A percentile compares a stretch with the other conserved stretches of the same genome.
These are phyloP conservation scores for Candida maris DNA, from an alignment of 805 yeast genomes.

Conservation along the genomic window DNA sequence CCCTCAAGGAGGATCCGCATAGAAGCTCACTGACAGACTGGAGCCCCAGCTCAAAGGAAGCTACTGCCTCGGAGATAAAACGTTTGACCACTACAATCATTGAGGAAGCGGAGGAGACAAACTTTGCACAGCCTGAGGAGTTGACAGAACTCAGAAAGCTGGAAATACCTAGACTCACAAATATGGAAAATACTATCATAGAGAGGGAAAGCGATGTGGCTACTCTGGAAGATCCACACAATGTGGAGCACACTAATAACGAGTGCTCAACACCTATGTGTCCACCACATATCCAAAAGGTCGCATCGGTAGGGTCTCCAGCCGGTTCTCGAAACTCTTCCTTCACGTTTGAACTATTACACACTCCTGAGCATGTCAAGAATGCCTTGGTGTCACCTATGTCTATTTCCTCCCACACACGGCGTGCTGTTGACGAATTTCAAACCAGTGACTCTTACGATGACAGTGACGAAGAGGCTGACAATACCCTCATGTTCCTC, in stretches of 20 bases:
- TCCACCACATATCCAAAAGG: conserved; percentile 19
- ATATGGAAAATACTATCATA: neutral
- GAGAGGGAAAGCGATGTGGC: neutral
- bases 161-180: neutral
- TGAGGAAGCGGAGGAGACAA: conserved; percentile 1
- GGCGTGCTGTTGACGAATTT: neutral
- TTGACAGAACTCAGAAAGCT: conserved; percentile 1
- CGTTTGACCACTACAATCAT: neutral
- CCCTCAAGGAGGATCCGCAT: neutral
- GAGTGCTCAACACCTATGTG: conserved; percentile 1
- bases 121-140: neutral
- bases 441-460: conserved; percentile 9
- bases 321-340: conserved; percentile 25
- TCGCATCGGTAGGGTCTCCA: conserved; percentile 22
- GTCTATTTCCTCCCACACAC: neutral
- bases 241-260: neutral
- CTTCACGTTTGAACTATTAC: conserved; percentile 23
- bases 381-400: conserved; percentile 1
- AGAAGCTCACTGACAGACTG: neutral
- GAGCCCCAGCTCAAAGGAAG: conserved; percentile 1
- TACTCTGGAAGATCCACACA: neutral
- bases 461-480: conserved; percentile 17
- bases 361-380: conserved; percentile 15
- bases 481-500: conserved; percentile 20
- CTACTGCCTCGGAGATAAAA: neutral